Conservation (phyloP, 2,329 filamentous ascomycete species). For the Clarireedia monteithiana region DNA sequence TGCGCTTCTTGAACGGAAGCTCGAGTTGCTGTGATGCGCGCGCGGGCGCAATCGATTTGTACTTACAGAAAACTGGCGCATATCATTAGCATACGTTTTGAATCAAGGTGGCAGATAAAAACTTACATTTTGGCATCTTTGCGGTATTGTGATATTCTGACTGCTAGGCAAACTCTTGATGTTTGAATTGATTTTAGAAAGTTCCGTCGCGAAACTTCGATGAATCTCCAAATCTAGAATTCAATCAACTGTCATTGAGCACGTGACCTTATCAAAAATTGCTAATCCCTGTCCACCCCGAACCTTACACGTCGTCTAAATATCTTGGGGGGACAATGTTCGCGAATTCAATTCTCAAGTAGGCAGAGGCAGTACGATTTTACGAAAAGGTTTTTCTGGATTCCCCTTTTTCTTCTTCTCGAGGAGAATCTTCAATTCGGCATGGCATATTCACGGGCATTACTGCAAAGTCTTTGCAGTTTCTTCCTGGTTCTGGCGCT, state of each 20-base stretch:
- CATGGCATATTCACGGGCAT: constrained; percentile 44
- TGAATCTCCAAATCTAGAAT: background rate
- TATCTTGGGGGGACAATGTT: background rate
- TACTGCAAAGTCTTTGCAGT: constrained; percentile 52
- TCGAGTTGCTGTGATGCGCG: background rate
- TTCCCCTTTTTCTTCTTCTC: background rate
- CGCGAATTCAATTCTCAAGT: background rate
- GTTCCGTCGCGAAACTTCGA: background rate
- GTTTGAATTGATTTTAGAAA: background rate
- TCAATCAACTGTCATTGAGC: background rate
- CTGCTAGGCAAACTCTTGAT: background rate
- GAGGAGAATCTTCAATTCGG: constrained; percentile 12
- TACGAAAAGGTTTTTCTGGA: background rate
- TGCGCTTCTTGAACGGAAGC: background rate
- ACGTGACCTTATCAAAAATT: constrained; percentile 8
- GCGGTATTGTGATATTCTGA: constrained; percentile 3
- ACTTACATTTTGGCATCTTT: constrained; percentile 86
- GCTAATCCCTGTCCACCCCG: constrained; percentile 14
- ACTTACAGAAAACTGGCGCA: constrained; percentile 61
- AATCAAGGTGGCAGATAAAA: constrained; percentile 5
- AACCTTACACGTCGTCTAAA: constrained; percentile 22
- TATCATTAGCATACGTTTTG: constrained; percentile 31
- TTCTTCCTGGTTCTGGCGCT: constrained; percentile 47
- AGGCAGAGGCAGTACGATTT: background rate
- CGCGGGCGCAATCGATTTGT: constrained; percentile 7